Evolutionary conservation across 176 grass and related monocot genomes (phyloP).

Genomic region (Hyparrhenia diplandra): DNA sequence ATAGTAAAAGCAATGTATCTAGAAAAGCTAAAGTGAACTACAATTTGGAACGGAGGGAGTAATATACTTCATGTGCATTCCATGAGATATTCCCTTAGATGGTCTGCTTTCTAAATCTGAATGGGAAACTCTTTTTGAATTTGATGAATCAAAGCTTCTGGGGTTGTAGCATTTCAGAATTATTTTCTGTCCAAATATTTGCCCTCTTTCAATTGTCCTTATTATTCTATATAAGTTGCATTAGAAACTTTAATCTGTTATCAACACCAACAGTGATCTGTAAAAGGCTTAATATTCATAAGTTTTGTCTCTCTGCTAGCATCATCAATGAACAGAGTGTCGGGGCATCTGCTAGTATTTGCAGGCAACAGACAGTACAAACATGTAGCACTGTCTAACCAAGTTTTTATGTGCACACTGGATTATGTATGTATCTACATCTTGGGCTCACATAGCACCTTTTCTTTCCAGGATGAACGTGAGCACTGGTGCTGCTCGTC

Average conservation of each 20-base stretch:
- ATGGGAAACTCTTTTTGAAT: neutral
- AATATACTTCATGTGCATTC: neutral
- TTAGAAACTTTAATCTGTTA: neutral
- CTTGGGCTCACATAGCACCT: neutral
- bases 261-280: neutral
- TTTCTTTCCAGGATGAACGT: slow-evolving; percentile 65
- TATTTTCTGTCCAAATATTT: neutral
- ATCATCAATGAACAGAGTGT: neutral
- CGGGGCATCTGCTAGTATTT: neutral
- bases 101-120: neutral
- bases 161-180: neutral
- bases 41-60: too few species aligned
- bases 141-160: neutral
- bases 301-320: neutral
- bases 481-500: slow-evolving; percentile 81
- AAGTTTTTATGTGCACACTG: neutral
- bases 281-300: neutral
- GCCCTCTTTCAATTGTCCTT: neutral
- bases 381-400: neutral
- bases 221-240: neutral
- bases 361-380: neutral
- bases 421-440: neutral
- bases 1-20: too few species aligned
- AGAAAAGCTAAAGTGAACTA: too few species aligned
- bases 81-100: neutral